Evolutionary conservation across 768 basidiomycete genomes (phyloP), one percentile per base, ranked within the genome.

Genomic region (button mushroom (Agaricus bisporus)): DNA sequence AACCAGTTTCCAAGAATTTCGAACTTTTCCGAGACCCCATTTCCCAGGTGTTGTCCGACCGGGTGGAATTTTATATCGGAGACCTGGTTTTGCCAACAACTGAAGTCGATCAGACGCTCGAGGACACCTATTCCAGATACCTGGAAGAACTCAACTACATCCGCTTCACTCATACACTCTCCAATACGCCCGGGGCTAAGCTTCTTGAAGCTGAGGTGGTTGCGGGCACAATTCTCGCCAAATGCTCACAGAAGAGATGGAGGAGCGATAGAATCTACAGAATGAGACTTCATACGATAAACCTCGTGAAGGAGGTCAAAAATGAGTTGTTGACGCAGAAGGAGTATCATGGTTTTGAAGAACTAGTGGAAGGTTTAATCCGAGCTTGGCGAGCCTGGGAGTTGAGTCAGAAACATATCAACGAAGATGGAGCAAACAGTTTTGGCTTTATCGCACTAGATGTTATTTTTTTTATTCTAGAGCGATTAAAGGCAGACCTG

Each of bases 191-290:
- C 1, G 81, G 77, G 8, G 72, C 72, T 7, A 75, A 75, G 28
- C 72, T 92, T 32, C 65, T 73, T 5, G 90, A 92, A 62, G 83
- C 85, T 47, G 90, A 92, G 60, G 74, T 90, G 20, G 83, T 89
- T 1, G 67, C 83, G 28, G 88, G 88, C 17, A 82, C 84, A 0
- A 92, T 92, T 53, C 67, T 89, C 42, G 85, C 81, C 1, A 82
- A 82, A 55, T 88, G 84, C 60, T 68, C 78, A 1, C 81, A 89
- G 58, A 75, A 73, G 54, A 68, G 82, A 32, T 84, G 78, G 74
- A 72, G 86, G 54, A 74, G 64, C 26, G 79, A 80, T 56, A 74
- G 85, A 25, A 74, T 77, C 51, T 73, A 82, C 49, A 73, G 82
- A 10, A 87, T 90, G 85, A 72, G 73, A 36, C 67, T 80, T 11